Evolutionary conservation across 768 basidiomycete genomes (phyloP).

Genomic region (Mycena polygramma): DNA sequence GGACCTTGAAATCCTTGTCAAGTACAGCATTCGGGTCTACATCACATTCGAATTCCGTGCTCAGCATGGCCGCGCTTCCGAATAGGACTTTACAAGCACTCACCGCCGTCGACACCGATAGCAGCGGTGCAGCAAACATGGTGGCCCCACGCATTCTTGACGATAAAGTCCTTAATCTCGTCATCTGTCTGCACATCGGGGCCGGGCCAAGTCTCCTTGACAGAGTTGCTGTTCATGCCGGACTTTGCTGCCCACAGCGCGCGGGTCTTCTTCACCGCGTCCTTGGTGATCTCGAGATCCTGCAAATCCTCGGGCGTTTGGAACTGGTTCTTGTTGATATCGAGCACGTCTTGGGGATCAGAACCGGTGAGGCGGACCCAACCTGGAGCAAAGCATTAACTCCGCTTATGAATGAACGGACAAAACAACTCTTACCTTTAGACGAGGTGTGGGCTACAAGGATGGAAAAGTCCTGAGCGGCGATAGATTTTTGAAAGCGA

Average conservation of each 20-base stretch:
- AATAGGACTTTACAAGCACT: too few species aligned
- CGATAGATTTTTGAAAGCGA: too few species aligned
- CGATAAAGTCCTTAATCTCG: constrained; percentile 17
- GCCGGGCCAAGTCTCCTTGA: constrained; percentile 25
- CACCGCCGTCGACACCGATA: constrained; percentile 17
- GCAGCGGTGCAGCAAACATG: constrained; percentile 32
- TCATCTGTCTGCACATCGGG: constrained; percentile 30
- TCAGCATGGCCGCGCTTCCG: too few species aligned
- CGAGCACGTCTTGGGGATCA: constrained; percentile 27
- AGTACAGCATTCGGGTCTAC: constrained; percentile 33
- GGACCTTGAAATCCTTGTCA: constrained; percentile 37
- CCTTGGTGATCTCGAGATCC: constrained; percentile 13
- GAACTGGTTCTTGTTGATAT: constrained; percentile 34
- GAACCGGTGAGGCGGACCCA: constrained; percentile 31
- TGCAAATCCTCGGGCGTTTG: constrained; percentile 18
- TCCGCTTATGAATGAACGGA: neutral
- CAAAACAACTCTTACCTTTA: constrained; percentile 1
- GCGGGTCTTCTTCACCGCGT: constrained; percentile 28
- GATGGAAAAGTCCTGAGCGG: neutral
- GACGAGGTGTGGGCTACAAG: constrained; percentile 17
- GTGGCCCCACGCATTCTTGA: constrained; percentile 30
- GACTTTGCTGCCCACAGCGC: constrained; percentile 21
- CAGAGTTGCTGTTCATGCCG: constrained; percentile 13
- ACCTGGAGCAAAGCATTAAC: constrained; percentile 2
- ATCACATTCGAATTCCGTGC: too few species aligned